A percentile compares a stretch with the other conserved stretches of the same genome.
Conservation (phyloP, 768 basidiomycete genomes). For the Strobilomyces echinocephalus region DNA sequence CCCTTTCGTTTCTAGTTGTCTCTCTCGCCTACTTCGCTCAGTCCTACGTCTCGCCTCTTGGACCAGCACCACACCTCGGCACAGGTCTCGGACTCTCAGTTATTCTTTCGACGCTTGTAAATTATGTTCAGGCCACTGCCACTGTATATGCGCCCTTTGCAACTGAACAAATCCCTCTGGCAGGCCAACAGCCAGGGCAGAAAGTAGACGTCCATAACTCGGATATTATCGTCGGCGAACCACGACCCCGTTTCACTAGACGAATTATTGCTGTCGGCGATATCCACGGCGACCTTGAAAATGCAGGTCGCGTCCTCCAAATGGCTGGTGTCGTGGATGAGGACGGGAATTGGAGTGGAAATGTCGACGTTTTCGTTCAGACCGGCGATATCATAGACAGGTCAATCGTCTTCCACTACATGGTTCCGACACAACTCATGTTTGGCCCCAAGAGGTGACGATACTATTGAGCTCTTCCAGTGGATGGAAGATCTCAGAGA, state of each 20-base stretch:
- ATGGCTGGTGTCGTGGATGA: slow-evolving; percentile 77
- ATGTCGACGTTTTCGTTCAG: slow-evolving; percentile 85
- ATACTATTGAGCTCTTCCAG: slow-evolving; percentile 79
- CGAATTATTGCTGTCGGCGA: slow-evolving; percentile 89
- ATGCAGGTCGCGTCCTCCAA: slow-evolving; percentile 73
- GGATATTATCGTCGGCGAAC: slow-evolving; percentile 14
- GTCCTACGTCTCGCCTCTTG: slow-evolving; percentile 29
- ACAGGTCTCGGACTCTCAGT: slow-evolving; percentile 18
- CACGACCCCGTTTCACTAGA: slow-evolving; percentile 30
- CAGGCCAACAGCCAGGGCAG: slow-evolving; percentile 2
- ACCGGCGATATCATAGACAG: slow-evolving; percentile 95
- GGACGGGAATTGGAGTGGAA: slow-evolving; percentile 73
- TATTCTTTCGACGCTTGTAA: slow-evolving; percentile 24
- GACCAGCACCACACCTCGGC: slow-evolving; percentile 30
- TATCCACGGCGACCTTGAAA: slow-evolving; percentile 82
- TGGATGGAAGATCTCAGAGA: slow-evolving; percentile 81
- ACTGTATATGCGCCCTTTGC: slow-evolving; percentile 20
- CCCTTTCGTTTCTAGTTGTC: slow-evolving; percentile 24
- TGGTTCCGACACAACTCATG: slow-evolving; percentile 9
- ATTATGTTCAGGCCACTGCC: slow-evolving; percentile 23
- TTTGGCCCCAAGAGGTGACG: slow-evolving; percentile 59
- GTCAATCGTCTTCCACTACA: slow-evolving; percentile 36
- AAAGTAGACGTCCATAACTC: slow-evolving; percentile 4
- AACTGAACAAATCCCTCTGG: slow-evolving; percentile 11
- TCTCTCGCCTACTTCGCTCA: slow-evolving; percentile 30